Evolutionary conservation across 352 stramenopile genomes (phyloP).

Genomic region (Pythium oligandrum): DNA sequence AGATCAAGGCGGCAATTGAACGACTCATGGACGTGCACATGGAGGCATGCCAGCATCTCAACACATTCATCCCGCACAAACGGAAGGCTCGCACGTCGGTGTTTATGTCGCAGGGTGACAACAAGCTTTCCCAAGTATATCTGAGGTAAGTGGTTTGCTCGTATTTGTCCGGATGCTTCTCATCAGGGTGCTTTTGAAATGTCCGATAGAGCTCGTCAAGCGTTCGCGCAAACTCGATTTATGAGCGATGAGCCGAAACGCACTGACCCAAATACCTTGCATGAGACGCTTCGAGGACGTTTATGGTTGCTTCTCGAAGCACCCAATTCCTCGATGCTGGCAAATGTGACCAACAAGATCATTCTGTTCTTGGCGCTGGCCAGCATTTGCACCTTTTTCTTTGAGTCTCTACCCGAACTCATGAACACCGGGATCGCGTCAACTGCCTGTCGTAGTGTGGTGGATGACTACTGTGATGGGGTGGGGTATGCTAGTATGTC

Average conservation of each 20-base stretch:
- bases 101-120: constrained; percentile 11
- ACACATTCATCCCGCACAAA: constrained; percentile 57
- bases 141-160: not conserved
- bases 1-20: constrained; percentile 41
- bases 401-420: constrained; percentile 64
- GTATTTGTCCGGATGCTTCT: too few species aligned
- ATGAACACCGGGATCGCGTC: constrained; percentile 39
- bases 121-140: constrained; percentile 44
- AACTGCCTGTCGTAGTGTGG: constrained; percentile 33
- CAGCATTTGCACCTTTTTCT: constrained; percentile 70
- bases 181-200: too few species aligned
- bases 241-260: constrained; percentile 4
- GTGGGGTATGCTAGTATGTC: constrained; percentile 10
- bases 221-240: constrained; percentile 26
- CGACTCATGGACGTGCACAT: constrained; percentile 33
- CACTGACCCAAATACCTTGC: constrained; percentile 8
- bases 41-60: constrained; percentile 30
- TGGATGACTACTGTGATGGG: constrained; percentile 45
- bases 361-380: constrained; percentile 51
- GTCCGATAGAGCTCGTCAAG: constrained; percentile 23
- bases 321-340: constrained; percentile 48
- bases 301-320: constrained; percentile 60
- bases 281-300: constrained; percentile 28
- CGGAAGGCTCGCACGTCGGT: constrained; percentile 9
- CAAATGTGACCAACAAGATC: constrained; percentile 42